Percentiles rank a stretch among this genome's conserved stretches.
Conservation (phyloP, 108 stramenopile genomes). For the Chaetoceros tenuissimus region DNA sequence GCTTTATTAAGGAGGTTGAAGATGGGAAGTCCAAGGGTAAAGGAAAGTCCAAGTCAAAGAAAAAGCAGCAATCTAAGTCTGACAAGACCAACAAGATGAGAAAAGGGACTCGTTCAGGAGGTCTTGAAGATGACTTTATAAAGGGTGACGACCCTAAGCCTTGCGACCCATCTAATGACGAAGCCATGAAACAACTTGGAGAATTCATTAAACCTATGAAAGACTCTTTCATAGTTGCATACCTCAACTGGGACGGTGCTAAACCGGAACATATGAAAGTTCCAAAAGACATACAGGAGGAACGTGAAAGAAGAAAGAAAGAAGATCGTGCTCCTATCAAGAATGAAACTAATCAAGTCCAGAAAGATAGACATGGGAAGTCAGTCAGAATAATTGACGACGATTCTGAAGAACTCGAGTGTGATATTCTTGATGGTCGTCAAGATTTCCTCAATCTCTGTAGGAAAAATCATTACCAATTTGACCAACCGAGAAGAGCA, state of each 20-base stretch:
- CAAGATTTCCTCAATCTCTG: constrained; percentile 84
- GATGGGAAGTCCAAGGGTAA: constrained; percentile 60
- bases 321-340: constrained; percentile 43
- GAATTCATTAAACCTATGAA: constrained; percentile 95
- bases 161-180: constrained; percentile 69
- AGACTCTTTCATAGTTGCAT: constrained; percentile 94
- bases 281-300: constrained; percentile 55
- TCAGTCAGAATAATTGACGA: constrained; percentile 80
- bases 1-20: constrained; percentile 91
- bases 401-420: constrained; percentile 81
- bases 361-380: constrained; percentile 30
- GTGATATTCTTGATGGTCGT: constrained; percentile 79
- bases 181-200: constrained; percentile 90
- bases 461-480: constrained; percentile 97
- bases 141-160: constrained; percentile 16
- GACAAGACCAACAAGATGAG: constrained; percentile 41
- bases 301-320: constrained; percentile 31
- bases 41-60: constrained; percentile 51
- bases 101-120: constrained; percentile 48
- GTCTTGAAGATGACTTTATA: constrained; percentile 39
- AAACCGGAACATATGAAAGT: constrained; percentile 68
- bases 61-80: constrained; percentile 18
- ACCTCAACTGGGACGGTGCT: constrained; percentile 79
- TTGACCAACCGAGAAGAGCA: constrained; percentile 93
- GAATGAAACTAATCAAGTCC: background rate